Conservation (phyloP, 345 rosid genomes). For the Eucalyptus victrix region DNA sequence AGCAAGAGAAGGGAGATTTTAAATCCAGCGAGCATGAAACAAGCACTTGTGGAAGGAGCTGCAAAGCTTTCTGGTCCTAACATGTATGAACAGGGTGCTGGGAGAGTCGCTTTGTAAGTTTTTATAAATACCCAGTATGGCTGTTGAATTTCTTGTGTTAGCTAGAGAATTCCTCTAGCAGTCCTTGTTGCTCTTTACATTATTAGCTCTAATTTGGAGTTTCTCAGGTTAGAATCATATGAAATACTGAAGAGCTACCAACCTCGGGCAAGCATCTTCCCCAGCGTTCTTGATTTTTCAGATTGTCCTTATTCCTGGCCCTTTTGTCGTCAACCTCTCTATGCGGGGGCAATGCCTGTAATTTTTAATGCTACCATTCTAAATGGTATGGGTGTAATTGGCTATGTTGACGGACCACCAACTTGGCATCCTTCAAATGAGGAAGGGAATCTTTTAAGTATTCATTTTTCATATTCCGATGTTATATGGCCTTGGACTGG, state of each 20-base stretch:
- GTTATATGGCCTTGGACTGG: slow-evolving; percentile 99
- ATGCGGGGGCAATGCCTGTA: slow-evolving; percentile 95
- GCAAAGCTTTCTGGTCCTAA: slow-evolving; percentile 93
- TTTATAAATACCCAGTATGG: background rate
- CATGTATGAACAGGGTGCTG: slow-evolving; percentile 98
- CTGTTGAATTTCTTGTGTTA: background rate
- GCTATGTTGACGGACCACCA: slow-evolving; percentile 72
- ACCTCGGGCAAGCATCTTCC: slow-evolving; percentile 96
- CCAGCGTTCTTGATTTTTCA: slow-evolving; percentile 64
- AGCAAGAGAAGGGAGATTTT: slow-evolving; percentile 47
- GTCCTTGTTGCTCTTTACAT: background rate
- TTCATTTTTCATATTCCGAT: slow-evolving; percentile 75
- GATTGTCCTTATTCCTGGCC: slow-evolving; percentile 99
- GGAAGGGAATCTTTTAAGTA: slow-evolving; percentile 80
- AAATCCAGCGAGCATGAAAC: slow-evolving; percentile 99
- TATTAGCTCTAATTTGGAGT: slow-evolving; percentile 12
- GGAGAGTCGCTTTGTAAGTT: slow-evolving; percentile 93
- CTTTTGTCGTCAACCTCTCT: slow-evolving; percentile 91
- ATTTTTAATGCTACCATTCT: slow-evolving; percentile 86
- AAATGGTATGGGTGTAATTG: slow-evolving; percentile 96
- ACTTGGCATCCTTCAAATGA: slow-evolving; percentile 85
- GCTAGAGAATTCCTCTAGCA: background rate
- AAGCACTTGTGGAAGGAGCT: slow-evolving; percentile 97
- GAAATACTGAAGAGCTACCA: slow-evolving; percentile 84
- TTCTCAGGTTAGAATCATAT: slow-evolving; percentile 92